phyloP scores from a whole-genome alignment of 768 basidiomycete genomes.

The Phlebiopsis gigantea region DNA sequence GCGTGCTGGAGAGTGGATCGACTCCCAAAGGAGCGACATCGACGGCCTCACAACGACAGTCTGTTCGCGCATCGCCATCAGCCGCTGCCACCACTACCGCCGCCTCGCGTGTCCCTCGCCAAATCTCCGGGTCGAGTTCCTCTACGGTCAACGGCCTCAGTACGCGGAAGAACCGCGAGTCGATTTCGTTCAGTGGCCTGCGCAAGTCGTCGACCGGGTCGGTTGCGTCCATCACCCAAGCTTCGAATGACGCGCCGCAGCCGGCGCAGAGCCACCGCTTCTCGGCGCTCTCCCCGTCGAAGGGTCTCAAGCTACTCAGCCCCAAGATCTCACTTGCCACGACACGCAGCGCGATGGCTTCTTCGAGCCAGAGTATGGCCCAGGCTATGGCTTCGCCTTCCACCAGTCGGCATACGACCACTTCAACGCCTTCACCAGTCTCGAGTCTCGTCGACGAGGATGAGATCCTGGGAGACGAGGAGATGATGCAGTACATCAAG shows the following conservation, averaged over 20 bases:
- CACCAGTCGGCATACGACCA: conserved; percentile 64
- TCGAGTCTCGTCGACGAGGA: conserved; percentile 79
- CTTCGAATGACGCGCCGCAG: conserved; percentile 30
- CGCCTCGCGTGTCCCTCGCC: conserved; percentile 61
- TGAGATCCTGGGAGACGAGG: conserved; percentile 86
- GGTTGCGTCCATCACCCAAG: conserved; percentile 54
- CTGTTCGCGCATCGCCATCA: conserved; percentile 61
- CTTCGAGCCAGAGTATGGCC: conserved; percentile 44
- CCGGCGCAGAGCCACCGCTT: conserved; percentile 57
- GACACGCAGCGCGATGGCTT: conserved; percentile 49
- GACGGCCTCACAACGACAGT: conserved; percentile 41
- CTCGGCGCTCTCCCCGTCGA: conserved; percentile 82
- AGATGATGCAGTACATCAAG: conserved; percentile 93
- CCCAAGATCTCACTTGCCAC: conserved; percentile 69
- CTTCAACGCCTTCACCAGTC: conserved; percentile 82
- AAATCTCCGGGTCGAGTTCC: conserved; percentile 44
- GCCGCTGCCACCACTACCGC: conserved; percentile 38
- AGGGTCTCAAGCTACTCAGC: conserved; percentile 72
- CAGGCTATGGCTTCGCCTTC: conserved; percentile 57
- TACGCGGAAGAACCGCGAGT: conserved; percentile 74
- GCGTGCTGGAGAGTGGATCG: conserved; percentile 66
- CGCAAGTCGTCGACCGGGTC: conserved; percentile 84
- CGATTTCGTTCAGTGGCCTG: conserved; percentile 69
- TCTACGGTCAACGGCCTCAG: conserved; percentile 40
- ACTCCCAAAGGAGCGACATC: conserved; percentile 40